Conservation (phyloP, 495 filamentous ascomycete genomes). For the Haplographium delicatum region DNA sequence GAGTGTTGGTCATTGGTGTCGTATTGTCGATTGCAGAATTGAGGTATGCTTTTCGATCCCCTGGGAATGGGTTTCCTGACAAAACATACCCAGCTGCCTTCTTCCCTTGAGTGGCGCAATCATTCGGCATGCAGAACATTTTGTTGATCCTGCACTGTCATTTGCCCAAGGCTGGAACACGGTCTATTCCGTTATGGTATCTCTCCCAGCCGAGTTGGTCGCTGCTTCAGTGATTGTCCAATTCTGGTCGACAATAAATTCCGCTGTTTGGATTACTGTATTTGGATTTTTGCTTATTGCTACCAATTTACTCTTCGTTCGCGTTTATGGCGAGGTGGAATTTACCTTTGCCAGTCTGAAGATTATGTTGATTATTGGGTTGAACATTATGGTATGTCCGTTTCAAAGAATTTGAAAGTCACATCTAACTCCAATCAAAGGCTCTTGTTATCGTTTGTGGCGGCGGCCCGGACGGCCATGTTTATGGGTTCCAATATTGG, state of each 20-base stretch:
- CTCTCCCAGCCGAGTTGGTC: slow-evolving; percentile 26
- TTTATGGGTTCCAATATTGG: slow-evolving; percentile 63
- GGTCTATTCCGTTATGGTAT: slow-evolving; percentile 11
- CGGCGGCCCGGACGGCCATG: slow-evolving; percentile 33
- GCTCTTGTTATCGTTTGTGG: slow-evolving; percentile 31
- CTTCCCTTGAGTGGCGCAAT: slow-evolving; percentile 53
- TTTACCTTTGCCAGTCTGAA: slow-evolving; percentile 69
- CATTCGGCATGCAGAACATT: slow-evolving; percentile 24
- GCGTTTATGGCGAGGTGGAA: slow-evolving; percentile 67
- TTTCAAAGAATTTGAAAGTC: neutral
- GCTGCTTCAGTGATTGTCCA: slow-evolving; percentile 70
- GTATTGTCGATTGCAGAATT: slow-evolving; percentile 21
- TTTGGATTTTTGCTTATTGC: slow-evolving; percentile 64
- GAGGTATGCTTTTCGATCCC: slow-evolving; percentile 6
- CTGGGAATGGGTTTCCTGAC: neutral
- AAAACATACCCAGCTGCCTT: slow-evolving; percentile 11
- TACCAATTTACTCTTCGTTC: slow-evolving; percentile 62
- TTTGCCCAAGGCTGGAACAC: slow-evolving; percentile 26
- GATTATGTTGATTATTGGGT: slow-evolving; percentile 64
- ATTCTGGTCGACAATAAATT: slow-evolving; percentile 58
- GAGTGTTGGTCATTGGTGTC: slow-evolving; percentile 18
- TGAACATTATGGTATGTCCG: slow-evolving; percentile 27
- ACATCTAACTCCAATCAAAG: neutral
- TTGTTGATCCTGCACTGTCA: slow-evolving; percentile 25
- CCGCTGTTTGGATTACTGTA: slow-evolving; percentile 67